These are phyloP conservation scores for Kalmusia sp. DNA, from an alignment of 2,329 filamentous ascomycete species.

Conservation along the genomic window DNA sequence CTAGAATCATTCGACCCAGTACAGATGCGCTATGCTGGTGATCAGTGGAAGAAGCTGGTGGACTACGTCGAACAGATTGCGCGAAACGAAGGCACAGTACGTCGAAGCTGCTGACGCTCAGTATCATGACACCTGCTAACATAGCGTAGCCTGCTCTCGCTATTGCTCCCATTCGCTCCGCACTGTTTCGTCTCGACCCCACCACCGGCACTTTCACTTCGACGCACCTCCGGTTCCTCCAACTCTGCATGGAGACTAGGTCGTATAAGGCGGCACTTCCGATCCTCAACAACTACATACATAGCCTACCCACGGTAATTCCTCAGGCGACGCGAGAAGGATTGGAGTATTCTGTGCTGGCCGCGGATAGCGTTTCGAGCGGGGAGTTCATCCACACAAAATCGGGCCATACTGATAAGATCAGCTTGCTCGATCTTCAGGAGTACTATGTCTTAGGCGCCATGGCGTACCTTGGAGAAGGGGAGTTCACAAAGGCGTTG, in stretches of 20 bases:
- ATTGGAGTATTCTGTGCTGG: slow-evolving; percentile 48
- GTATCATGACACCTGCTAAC: slow-evolving; percentile 10
- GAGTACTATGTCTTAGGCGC: slow-evolving; percentile 61
- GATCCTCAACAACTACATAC: slow-evolving; percentile 70
- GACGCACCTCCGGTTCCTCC: slow-evolving; percentile 65
- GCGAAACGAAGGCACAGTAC: slow-evolving; percentile 38
- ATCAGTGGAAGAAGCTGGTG: slow-evolving; percentile 55
- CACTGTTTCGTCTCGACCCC: slow-evolving; percentile 72
- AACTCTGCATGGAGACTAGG: slow-evolving; percentile 63
- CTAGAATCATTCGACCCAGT: slow-evolving; percentile 59
- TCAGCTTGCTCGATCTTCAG: slow-evolving; percentile 63
- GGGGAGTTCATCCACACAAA: slow-evolving; percentile 66
- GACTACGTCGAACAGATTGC: slow-evolving; percentile 46
- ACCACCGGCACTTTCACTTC: slow-evolving; percentile 71
- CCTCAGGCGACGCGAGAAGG: slow-evolving; percentile 33
- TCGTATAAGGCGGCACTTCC: slow-evolving; percentile 63
- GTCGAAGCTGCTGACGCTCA: slow-evolving; percentile 18
- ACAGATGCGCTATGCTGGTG: slow-evolving; percentile 62
- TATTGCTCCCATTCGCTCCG: slow-evolving; percentile 53
- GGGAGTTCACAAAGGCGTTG: slow-evolving; percentile 52
- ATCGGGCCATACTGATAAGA: slow-evolving; percentile 63
- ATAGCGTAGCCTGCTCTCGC: slow-evolving; percentile 39
- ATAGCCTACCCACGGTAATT: slow-evolving; percentile 66
- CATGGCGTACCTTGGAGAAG: slow-evolving; percentile 54
- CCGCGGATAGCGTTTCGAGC: slow-evolving; percentile 52